Percentiles rank a stretch among this genome's conserved stretches.
phyloP scores from a whole-genome alignment of 805 yeast genomes.

The Torulaspora franciscae region DNA sequence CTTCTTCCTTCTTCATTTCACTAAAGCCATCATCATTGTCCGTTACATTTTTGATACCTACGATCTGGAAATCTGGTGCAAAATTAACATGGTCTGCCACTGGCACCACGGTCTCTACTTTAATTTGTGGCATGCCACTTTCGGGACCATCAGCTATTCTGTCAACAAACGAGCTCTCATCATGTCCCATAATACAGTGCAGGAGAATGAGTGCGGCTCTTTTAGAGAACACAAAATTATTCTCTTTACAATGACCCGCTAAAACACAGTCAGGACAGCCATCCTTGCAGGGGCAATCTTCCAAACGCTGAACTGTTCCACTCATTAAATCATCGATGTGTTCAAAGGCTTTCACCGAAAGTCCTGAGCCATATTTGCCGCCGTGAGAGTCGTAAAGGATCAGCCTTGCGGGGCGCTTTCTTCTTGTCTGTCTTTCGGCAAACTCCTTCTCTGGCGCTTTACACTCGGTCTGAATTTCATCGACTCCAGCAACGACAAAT shows the following conservation, averaged over 20 bases:
- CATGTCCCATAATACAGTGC: conserved; percentile 53
- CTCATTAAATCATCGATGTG: conserved; percentile 61
- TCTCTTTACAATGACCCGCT: conserved; percentile 74
- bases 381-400: conserved; percentile 82
- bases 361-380: conserved; percentile 73
- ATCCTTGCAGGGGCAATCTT: conserved; percentile 64
- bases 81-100: conserved; percentile 53
- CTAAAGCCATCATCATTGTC: background rate
- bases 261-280: conserved; percentile 81
- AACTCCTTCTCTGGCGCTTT: conserved; percentile 97
- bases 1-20: conserved; percentile 2
- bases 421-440: conserved; percentile 61
- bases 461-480: conserved; percentile 87
- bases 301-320: conserved; percentile 54
- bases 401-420: conserved; percentile 83
- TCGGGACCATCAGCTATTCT: conserved; percentile 66
- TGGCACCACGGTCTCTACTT: conserved; percentile 63
- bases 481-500: conserved; percentile 64
- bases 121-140: conserved; percentile 61
- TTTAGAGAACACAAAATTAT: conserved; percentile 77
- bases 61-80: conserved; percentile 54
- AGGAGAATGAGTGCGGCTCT: conserved; percentile 74
- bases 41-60: conserved; percentile 35
- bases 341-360: conserved; percentile 74
- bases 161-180: conserved; percentile 30